Evolutionary conservation across 1,284 basidiomycete species (phyloP).

Genomic region (Pholiota adiposa): DNA sequence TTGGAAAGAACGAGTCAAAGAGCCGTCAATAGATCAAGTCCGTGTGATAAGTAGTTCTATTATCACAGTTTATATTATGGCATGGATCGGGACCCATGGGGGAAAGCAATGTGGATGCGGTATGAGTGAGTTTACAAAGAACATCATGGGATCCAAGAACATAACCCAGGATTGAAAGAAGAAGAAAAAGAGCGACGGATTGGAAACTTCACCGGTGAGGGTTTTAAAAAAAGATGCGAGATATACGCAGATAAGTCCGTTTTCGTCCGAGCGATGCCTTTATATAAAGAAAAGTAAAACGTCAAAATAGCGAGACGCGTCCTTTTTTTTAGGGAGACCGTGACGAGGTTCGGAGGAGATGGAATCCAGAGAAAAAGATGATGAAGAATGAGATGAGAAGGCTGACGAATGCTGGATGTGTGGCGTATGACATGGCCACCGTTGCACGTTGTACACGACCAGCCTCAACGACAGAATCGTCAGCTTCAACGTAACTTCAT

Average conservation of each 20-base stretch:
- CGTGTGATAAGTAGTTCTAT: neutral
- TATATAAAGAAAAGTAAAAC: neutral
- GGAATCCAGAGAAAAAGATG: slow-evolving; percentile 75
- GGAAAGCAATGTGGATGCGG: neutral
- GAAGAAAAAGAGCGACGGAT: neutral
- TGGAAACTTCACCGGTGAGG: neutral
- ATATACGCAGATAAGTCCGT: neutral
- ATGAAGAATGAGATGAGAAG: slow-evolving; percentile 71
- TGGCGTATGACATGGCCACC: slow-evolving; percentile 47
- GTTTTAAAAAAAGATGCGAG: neutral
- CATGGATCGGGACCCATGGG: neutral
- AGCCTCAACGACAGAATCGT: slow-evolving; percentile 51
- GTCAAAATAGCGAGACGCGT: neutral
- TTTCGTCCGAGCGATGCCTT: neutral
- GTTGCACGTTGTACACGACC: slow-evolving; percentile 77
- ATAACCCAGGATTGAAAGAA: neutral
- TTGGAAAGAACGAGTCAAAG: neutral
- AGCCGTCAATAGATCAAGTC: neutral
- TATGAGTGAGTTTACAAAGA: neutral
- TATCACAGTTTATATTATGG: neutral
- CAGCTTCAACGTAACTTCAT: neutral
- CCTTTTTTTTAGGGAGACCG: slow-evolving; percentile 3
- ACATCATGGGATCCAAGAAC: neutral
- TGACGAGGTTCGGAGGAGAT: slow-evolving; percentile 50
- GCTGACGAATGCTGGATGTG: slow-evolving; percentile 70